Evolutionary conservation across 2,329 filamentous ascomycete species (phyloP).

Genomic region (Lachnellula subtilissima): DNA sequence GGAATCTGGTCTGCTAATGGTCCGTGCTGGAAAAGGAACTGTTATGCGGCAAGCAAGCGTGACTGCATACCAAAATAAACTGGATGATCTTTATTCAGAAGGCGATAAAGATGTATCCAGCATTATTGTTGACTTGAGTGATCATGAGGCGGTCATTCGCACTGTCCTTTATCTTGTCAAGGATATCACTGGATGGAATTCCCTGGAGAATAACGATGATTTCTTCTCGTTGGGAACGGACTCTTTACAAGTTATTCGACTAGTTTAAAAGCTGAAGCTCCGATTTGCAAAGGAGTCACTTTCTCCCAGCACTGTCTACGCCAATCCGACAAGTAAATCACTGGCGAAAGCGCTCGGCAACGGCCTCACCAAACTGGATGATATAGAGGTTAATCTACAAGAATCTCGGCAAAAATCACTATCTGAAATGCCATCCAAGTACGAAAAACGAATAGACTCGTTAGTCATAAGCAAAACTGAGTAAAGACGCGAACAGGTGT

Average conservation of each 20-base stretch:
- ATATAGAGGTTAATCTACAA: no score
- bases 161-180: no score
- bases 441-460: no score
- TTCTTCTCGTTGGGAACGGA: conserved; percentile 7
- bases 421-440: no score
- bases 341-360: no score
- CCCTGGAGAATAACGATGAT: not conserved
- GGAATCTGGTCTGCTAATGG: conserved; percentile 31
- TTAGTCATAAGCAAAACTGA: no score
- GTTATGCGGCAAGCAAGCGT: conserved; percentile 32
- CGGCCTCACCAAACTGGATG: no score
- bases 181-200: not conserved
- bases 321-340: not conserved
- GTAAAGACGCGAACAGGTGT: not conserved
- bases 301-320: conserved; percentile 2
- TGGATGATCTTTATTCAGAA: conserved; percentile 33
- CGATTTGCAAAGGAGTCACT: no score
- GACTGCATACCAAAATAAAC: conserved; percentile 28
- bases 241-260: not conserved
- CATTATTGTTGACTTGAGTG: no score
- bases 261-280: no score
- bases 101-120: not conserved
- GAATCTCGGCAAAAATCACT: no score
- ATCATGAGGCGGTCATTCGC: no score
- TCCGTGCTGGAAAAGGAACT: conserved; percentile 35